Conservation (phyloP, 805 yeast genomes). For the Monosporozyma aquatica region DNA sequence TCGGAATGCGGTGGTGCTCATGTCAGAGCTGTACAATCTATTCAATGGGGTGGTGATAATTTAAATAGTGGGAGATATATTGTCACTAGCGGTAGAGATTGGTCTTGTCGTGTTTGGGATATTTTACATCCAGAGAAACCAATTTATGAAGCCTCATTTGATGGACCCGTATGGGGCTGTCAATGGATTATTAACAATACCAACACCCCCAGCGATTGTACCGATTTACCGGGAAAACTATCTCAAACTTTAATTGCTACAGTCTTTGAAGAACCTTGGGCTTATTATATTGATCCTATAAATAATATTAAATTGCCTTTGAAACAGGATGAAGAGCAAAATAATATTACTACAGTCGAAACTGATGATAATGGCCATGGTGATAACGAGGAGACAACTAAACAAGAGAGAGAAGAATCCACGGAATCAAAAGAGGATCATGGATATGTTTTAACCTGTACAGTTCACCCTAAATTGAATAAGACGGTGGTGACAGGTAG, state of each 20-base stretch:
- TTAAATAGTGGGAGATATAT: slow-evolving; percentile 46
- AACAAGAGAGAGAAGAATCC: slow-evolving; percentile 25
- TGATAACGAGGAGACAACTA: too few species aligned
- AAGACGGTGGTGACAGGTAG: slow-evolving; percentile 61
- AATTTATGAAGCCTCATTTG: slow-evolving; percentile 42
- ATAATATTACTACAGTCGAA: too few species aligned
- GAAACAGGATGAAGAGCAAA: background rate
- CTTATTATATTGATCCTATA: slow-evolving; percentile 18
- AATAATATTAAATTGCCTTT: background rate
- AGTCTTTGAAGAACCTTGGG: slow-evolving; percentile 52
- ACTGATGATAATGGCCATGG: too few species aligned
- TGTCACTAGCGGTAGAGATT: slow-evolving; percentile 68
- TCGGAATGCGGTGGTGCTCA: slow-evolving; percentile 51
- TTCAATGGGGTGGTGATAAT: slow-evolving; percentile 49
- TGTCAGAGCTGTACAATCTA: slow-evolving; percentile 59
- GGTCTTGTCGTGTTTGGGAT: slow-evolving; percentile 80
- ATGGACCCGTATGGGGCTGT: slow-evolving; percentile 62
- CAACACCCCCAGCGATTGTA: too few species aligned
- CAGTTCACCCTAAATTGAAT: slow-evolving; percentile 30
- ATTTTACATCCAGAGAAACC: slow-evolving; percentile 34
- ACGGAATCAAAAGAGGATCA: slow-evolving; percentile 12
- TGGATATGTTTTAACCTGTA: slow-evolving; percentile 23
- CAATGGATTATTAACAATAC: slow-evolving; percentile 24
- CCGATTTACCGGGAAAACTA: background rate
- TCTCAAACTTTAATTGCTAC: slow-evolving; percentile 39